Conservation (phyloP, 495 filamentous ascomycete genomes). For the Penicillium coffeae region DNA sequence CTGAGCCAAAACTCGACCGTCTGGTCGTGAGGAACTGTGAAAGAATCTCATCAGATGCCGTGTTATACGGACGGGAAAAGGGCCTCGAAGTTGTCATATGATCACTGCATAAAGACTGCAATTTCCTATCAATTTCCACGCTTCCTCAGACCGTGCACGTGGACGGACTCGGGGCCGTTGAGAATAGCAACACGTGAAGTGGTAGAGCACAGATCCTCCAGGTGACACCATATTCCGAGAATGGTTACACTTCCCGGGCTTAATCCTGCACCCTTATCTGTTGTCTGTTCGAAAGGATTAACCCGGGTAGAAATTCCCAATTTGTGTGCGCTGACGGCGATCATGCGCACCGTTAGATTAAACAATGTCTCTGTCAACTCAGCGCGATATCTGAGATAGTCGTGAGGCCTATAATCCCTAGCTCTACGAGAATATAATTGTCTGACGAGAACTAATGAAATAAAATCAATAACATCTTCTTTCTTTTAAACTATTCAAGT, state of each 20-base stretch:
- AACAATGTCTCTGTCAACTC: not conserved
- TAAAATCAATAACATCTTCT: not conserved
- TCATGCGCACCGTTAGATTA: not conserved
- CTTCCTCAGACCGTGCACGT: too few species aligned
- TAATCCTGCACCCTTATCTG: not conserved
- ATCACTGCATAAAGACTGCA: not conserved
- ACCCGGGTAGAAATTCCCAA: too few species aligned
- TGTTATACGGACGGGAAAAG: conserved; percentile 31
- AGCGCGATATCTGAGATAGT: too few species aligned
- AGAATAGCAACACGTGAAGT: too few species aligned
- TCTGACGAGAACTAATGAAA: too few species aligned
- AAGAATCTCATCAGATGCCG: conserved; percentile 33
- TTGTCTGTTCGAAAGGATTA: too few species aligned
- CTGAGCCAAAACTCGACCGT: conserved; percentile 17
- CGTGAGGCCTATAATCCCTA: too few species aligned
- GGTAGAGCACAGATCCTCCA: conserved; percentile 1
- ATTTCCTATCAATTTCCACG: not conserved
- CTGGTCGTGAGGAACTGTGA: conserved; percentile 31
- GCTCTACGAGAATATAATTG: too few species aligned
- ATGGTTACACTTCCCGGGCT: not conserved
- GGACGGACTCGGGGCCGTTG: too few species aligned
- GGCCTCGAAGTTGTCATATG: conserved; percentile 25
- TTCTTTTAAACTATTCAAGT: too few species aligned
- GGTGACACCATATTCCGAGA: not conserved
- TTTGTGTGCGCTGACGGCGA: too few species aligned